Base-by-base conservation (phyloP, 2,329 filamentous ascomycete species). In the Colletotrichum sp. region DNA sequence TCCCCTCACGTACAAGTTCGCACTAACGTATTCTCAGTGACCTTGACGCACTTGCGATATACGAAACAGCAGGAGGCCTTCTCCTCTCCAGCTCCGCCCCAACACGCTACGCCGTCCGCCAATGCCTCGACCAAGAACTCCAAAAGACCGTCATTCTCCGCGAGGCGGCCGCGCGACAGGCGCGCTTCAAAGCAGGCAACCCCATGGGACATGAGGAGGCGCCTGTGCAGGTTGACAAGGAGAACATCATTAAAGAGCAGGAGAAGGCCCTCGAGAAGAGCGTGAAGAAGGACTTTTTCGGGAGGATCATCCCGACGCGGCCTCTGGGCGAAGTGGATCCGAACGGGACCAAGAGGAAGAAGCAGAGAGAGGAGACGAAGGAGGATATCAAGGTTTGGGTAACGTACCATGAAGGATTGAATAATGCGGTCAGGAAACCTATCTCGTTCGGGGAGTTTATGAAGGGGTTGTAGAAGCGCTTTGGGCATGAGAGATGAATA, bases 71-170 rank as follows among this genome's bases (percentile, higher is more conserved):
- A 9, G 86, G 89, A 3, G 86, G 91, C 6, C 86, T 89, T 6
- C 80, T 88, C 3, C 86, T 91, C 19, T 86, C 89, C 48, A 90
- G 91, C 3, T 90, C 91, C 12, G 92, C 92, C 1, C 95, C 95
- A 0, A 95, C 95, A 0, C 92, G 97, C n/a, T 99, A 95, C 81
- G 96, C 96, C 2, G 94, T 99, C 8, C 93, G 97, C 27, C 96
- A 98, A 83, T 96, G 98, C 11, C 90, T 99, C 2, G 96, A 98
- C 81, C 95, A 97, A 82, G 96, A 98, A 83, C 94, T 96, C 80
- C 92, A 91, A 76, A 95, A 94, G 81, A 93, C 95, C 64, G 90
- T 93, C 15, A 86, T 90, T 34, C 87, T 92, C 39, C 92, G 93
- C 16, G 93, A 94, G 66, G 91, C 91, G 76, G 89, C 91, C 6